Evolutionary conservation across 495 filamentous ascomycete genomes (phyloP).

Genomic region (Podospora didyma): DNA sequence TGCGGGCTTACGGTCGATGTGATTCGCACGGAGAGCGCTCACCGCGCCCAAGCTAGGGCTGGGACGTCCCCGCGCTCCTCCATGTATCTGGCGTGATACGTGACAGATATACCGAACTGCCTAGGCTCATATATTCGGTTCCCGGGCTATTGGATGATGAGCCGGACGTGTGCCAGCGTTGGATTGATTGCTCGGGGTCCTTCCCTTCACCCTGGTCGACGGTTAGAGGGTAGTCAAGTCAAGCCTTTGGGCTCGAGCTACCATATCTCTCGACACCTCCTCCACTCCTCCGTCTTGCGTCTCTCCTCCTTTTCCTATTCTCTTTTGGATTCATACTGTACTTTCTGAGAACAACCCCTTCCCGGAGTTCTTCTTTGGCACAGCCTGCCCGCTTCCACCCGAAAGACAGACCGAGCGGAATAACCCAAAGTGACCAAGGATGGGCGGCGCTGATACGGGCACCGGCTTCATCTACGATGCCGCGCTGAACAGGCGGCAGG

Average conservation of each 20-base stretch:
- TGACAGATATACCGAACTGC: not conserved
- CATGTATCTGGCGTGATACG: not conserved
- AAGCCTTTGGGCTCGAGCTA: not conserved
- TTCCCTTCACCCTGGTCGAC: slow-evolving; percentile 9
- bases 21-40: slow-evolving; percentile 11
- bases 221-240: slow-evolving; percentile 1
- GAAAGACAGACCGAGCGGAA: not conserved
- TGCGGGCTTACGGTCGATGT: slow-evolving; percentile 2
- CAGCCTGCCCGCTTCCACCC: not conserved
- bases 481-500: slow-evolving; percentile 60
- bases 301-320: not conserved
- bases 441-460: slow-evolving; percentile 34
- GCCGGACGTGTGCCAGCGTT: slow-evolving; percentile 1
- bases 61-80: not conserved
- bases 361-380: not conserved
- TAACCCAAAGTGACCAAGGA: not conserved
- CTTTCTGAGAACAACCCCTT: not conserved
- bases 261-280: not conserved
- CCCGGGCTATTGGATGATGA: slow-evolving; percentile 16
- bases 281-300: not conserved
- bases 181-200: slow-evolving; percentile 6
- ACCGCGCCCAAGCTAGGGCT: slow-evolving; percentile 5
- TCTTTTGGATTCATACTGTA: not conserved
- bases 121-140: slow-evolving; percentile 3
- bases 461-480: slow-evolving; percentile 53